Conservation (phyloP, 2,329 filamentous ascomycete species). For the Verticillium nonalfalfae region DNA sequence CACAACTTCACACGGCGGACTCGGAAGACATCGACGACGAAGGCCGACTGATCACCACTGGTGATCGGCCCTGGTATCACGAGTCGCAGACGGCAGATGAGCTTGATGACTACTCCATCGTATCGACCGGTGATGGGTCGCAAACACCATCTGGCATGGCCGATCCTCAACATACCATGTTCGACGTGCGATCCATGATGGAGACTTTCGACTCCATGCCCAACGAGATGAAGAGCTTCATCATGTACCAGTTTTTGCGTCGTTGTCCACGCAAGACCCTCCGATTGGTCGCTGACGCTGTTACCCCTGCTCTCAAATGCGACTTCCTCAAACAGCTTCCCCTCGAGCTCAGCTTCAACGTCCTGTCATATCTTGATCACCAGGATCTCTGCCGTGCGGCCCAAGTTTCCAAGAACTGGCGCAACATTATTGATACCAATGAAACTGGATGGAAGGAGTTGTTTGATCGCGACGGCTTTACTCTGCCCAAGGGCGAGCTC, state of each 20-base stretch:
- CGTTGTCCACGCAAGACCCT: conserved; percentile 83
- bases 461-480: conserved; percentile 78
- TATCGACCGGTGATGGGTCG: conserved; percentile 5
- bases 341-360: conserved; percentile 78
- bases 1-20: conserved; percentile 36
- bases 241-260: conserved; percentile 93
- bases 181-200: conserved; percentile 81
- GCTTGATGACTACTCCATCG: conserved; percentile 20
- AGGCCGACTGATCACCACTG: conserved; percentile 23
- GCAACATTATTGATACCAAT: conserved; percentile 82
- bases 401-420: conserved; percentile 92
- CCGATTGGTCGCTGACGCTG: conserved; percentile 80
- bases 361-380: conserved; percentile 80
- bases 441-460: conserved; percentile 95
- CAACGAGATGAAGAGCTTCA: conserved; percentile 84
- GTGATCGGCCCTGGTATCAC: conserved; percentile 23
- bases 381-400: conserved; percentile 84
- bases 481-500: conserved; percentile 73
- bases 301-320: conserved; percentile 91
- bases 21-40: conserved; percentile 38
- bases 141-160: conserved; percentile 19
- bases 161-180: conserved; percentile 39
- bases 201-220: conserved; percentile 90
- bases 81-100: conserved; percentile 35
- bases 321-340: conserved; percentile 85